A percentile compares a stretch with the other conserved stretches of the same genome.
These are phyloP conservation scores for Rubus parviflorus DNA, from an alignment of 306 rosid genomes.

Conservation along the genomic window DNA sequence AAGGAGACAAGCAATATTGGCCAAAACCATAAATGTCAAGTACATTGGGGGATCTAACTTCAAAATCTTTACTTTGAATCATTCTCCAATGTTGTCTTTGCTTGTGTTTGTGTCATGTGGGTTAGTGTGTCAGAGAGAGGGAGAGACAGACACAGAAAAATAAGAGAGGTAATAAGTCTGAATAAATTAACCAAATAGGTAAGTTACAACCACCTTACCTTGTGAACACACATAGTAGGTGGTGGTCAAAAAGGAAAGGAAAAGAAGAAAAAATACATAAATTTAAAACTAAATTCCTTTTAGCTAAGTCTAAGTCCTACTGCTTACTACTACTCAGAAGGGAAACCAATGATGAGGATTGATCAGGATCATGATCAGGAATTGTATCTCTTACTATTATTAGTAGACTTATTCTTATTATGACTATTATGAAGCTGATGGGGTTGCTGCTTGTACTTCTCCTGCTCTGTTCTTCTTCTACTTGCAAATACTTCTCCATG, in stretches of 20 bases:
- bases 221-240: constrained; percentile 14
- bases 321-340: background rate
- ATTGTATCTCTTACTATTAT: constrained; percentile 1
- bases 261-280: background rate
- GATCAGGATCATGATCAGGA: background rate
- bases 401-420: constrained; percentile 1
- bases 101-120: background rate
- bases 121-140: constrained; percentile 11
- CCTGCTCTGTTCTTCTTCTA: constrained; percentile 35
- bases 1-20: background rate
- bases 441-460: constrained; percentile 23
- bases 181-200: constrained; percentile 11
- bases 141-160: background rate
- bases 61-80: constrained; percentile 10
- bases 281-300: background rate
- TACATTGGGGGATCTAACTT: background rate
- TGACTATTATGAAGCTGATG: background rate
- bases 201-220: constrained; percentile 13
- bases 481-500: constrained; percentile 48
- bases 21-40: constrained; percentile 5
- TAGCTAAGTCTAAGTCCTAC: background rate
- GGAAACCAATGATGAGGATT: background rate
- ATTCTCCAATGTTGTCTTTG: constrained; percentile 14
- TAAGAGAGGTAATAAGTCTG: background rate
- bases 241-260: background rate